Evolutionary conservation across 2,329 filamentous ascomycete genomes (phyloP), one percentile per base, ranked within the genome.

Genomic region (Aspergillus brunneoviolaceus): DNA sequence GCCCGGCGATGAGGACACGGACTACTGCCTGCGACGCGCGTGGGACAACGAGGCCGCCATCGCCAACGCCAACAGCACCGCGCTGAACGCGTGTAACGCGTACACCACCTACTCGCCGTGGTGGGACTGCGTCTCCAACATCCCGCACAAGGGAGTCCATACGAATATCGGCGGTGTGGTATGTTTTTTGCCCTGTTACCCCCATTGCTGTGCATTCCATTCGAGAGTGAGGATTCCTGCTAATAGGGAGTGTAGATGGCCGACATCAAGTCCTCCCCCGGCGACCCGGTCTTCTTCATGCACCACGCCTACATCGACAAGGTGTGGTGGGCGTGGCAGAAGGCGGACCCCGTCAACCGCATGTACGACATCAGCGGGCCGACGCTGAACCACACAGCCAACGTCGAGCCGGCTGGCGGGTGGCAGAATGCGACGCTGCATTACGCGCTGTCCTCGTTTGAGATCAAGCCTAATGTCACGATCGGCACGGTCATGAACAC

Each of bases 71-170:
- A 58, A 58, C 11, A 58, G 55, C 42, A 58, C 49, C 11, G 35
- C 25, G 9, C 33, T 58, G 5, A 33, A 55, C 5, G 47, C 27
- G n/a, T 60, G 56, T 19, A 58, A 58, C 29, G 29, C 33, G 1
- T 60, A 60, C 19, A 54, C 51, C 31, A 60, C 59, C 4, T 60
- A 55, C 21, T 21, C 59, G 3, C 59, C 59, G 4, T 60, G 59
- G 49, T 58, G 59, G 59, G 25, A 58, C 19, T 60, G 59, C 11
- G 45, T 60, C 19, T 58, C 59, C 11, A 58, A 60, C 35, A 55
- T 60, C 23, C 55, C 59, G 14, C 59, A 60, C 29, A 60, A 60
- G 55, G 59, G 59, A 2, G 55, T 60, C 23, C 59, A 60, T 31
- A 60, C 59, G 3, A 54, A 58, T 27, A 58, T 60, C 3, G 59